phyloP scores from a whole-genome alignment of 2,329 filamentous ascomycete species.

The Verticillium tricorpus region DNA sequence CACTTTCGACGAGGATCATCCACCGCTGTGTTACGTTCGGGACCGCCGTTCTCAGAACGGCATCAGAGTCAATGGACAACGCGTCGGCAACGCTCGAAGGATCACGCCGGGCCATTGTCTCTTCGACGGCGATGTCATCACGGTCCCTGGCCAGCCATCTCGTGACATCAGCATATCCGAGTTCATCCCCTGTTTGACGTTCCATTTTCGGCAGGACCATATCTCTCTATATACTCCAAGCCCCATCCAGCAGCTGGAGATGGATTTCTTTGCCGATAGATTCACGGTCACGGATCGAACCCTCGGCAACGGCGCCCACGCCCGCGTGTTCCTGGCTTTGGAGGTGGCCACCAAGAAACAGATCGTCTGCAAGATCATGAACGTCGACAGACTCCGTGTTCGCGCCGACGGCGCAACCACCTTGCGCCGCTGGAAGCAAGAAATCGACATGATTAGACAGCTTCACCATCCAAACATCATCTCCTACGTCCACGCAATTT shows the following conservation, averaged over 20 bases:
- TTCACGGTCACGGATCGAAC: conserved; percentile 29
- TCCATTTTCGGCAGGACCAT: background rate
- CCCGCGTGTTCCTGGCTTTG: conserved; percentile 31
- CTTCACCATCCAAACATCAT: conserved; percentile 54
- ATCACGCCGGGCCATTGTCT: conserved; percentile 42
- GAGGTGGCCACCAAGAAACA: conserved; percentile 51
- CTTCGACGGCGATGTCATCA: conserved; percentile 44
- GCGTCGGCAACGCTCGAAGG: conserved; percentile 34
- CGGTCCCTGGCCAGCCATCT: conserved; percentile 31
- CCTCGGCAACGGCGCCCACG: conserved; percentile 32
- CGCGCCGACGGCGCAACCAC: background rate
- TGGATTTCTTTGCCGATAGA: conserved; percentile 26
- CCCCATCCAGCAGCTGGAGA: conserved; percentile 25
- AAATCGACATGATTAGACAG: conserved; percentile 48
- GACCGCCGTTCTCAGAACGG: conserved; percentile 51
- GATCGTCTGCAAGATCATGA: conserved; percentile 64
- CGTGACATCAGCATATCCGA: background rate
- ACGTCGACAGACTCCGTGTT: conserved; percentile 31
- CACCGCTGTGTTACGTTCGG: conserved; percentile 47
- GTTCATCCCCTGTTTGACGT: conserved; percentile 1
- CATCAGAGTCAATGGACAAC: conserved; percentile 44
- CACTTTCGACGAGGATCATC: conserved; percentile 36
- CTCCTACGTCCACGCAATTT: conserved; percentile 45
- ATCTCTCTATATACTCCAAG: background rate
- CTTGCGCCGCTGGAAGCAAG: conserved; percentile 36